Evolutionary conservation across 2,329 filamentous ascomycete species (phyloP).

Genomic region (Coniella lustricola): DNA sequence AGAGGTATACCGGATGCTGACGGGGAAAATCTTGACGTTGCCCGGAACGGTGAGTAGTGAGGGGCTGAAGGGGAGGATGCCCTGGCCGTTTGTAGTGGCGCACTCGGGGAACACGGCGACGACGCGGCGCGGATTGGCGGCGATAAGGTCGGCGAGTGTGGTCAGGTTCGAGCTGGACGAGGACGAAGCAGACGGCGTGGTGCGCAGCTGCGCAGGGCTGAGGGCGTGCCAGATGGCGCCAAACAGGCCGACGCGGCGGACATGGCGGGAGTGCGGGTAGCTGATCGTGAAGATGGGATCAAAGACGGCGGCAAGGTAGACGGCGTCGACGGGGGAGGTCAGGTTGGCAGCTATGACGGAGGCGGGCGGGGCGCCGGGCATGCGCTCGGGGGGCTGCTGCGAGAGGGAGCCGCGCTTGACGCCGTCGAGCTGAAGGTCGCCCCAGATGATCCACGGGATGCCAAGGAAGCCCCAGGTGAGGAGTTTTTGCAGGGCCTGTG

Average conservation of each 20-base stretch:
- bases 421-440: constrained; percentile 95
- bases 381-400: constrained; percentile 62
- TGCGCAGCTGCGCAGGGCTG: constrained; percentile 41
- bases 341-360: constrained; percentile 85
- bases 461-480: constrained; percentile 81
- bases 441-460: constrained; percentile 94
- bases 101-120: constrained; percentile 90
- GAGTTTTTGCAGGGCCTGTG: constrained; percentile 63
- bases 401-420: constrained; percentile 85
- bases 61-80: constrained; percentile 76
- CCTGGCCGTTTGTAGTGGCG: constrained; percentile 88
- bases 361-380: constrained; percentile 60
- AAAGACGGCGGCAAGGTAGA: constrained; percentile 94
- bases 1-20: constrained; percentile 84
- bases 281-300: constrained; percentile 88
- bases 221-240: constrained; percentile 70
- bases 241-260: constrained; percentile 71
- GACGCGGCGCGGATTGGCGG: constrained; percentile 63
- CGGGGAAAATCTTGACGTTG: constrained; percentile 74
- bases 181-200: constrained; percentile 32
- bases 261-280: constrained; percentile 66
- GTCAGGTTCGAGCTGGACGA: constrained; percentile 45
- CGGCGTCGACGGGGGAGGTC: constrained; percentile 84
- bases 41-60: constrained; percentile 62
- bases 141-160: constrained; percentile 55